phyloP scores from a whole-genome alignment of 306 rosid species.

The Vigna nakashimae region DNA sequence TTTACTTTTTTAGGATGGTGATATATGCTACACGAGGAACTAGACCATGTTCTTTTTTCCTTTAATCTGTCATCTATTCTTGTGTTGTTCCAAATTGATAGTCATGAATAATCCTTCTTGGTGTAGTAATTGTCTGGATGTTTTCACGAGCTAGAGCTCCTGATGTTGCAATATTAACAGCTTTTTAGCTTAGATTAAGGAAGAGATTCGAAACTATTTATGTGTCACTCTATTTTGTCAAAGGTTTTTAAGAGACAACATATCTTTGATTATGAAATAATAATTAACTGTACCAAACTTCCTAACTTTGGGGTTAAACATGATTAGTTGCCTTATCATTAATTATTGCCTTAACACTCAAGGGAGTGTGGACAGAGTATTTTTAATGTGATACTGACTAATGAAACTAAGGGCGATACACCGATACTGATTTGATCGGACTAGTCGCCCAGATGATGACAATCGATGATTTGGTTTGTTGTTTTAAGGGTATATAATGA shows the following conservation, averaged over 20 bases:
- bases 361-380: not conserved
- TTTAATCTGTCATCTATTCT: not conserved
- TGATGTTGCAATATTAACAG: no score
- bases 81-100: not conserved
- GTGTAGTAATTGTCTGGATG: not conserved
- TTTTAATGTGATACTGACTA: not conserved
- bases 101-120: not conserved
- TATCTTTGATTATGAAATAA: not conserved
- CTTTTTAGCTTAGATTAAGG: no score
- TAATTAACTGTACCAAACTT: not conserved
- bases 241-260: not conserved
- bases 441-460: no score
- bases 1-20: not conserved
- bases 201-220: not conserved
- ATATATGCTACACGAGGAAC: not conserved
- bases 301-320: not conserved
- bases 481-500: no score
- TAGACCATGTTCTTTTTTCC: not conserved
- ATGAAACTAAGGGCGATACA: no score
- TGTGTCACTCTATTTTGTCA: not conserved
- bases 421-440: no score
- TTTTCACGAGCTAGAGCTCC: not conserved
- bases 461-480: no score
- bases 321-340: not conserved
- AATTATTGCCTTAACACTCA: not conserved